These are phyloP conservation scores for Ascochyta fabae DNA, from an alignment of 2,329 filamentous ascomycete genomes.

Conservation along the genomic window DNA sequence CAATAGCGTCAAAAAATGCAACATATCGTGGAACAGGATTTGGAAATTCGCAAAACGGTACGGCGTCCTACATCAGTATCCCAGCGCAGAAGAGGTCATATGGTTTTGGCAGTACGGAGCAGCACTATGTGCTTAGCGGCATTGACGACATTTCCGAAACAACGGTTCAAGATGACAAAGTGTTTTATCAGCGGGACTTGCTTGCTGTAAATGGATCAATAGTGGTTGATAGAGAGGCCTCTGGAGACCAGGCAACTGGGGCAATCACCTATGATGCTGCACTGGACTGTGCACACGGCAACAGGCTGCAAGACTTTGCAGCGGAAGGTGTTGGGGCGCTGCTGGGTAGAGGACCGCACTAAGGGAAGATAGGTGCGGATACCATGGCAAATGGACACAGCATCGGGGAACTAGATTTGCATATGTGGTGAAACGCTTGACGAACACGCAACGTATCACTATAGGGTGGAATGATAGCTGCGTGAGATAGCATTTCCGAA, in stretches of 20 bases:
- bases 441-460: constrained; percentile 18
- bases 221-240: constrained; percentile 49
- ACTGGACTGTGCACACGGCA: constrained; percentile 2
- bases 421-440: constrained; percentile 18
- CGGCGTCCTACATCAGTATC: constrained; percentile 60
- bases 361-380: background rate
- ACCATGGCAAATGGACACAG: background rate
- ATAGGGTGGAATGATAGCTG: background rate
- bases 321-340: constrained; percentile 28
- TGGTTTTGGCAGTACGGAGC: constrained; percentile 63
- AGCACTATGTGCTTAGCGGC: constrained; percentile 63
- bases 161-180: constrained; percentile 20
- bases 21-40: constrained; percentile 51
- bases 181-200: constrained; percentile 66
- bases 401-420: constrained; percentile 8
- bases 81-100: constrained; percentile 56
- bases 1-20: constrained; percentile 49
- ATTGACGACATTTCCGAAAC: constrained; percentile 34
- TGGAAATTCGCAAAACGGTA: constrained; percentile 63
- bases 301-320: constrained; percentile 32
- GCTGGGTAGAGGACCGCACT: constrained; percentile 40
- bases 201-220: constrained; percentile 62
- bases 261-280: background rate
- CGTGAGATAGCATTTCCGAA: background rate
- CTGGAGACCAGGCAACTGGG: background rate